Conservation (phyloP, 345 rosid species). For the Bretschneidera sinensis region DNA sequence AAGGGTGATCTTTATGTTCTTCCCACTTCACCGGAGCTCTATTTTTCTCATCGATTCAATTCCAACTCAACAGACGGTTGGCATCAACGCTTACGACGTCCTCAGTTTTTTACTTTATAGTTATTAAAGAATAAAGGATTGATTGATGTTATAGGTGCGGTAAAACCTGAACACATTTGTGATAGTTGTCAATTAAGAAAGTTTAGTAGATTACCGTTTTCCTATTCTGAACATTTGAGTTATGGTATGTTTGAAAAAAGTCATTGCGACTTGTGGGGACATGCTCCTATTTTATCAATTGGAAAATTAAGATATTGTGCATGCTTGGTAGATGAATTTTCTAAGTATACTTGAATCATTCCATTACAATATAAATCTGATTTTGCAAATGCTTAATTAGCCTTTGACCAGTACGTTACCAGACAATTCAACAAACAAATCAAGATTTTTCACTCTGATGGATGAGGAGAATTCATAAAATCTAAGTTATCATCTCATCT, state of each 20-base stretch:
- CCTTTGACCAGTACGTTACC: too few relatives aligned
- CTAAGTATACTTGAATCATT: slow-evolving; percentile 6
- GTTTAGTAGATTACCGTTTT: not conserved
- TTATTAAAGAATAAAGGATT: slow-evolving; percentile 2
- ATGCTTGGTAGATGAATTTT: slow-evolving; percentile 6
- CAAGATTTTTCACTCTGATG: too few relatives aligned
- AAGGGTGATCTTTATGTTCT: slow-evolving; percentile 4
- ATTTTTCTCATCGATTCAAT: too few relatives aligned
- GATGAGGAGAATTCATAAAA: too few relatives aligned
- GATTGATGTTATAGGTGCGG: not conserved
- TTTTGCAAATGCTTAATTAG: not conserved
- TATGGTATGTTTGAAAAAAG: not conserved
- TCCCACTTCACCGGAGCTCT: not conserved
- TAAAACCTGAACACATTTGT: too few relatives aligned
- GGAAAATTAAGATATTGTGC: too few relatives aligned
- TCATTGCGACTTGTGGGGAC: too few relatives aligned
- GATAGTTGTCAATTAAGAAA: not conserved
- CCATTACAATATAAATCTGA: not conserved
- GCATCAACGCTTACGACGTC: slow-evolving; percentile 10
- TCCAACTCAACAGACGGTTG: not conserved
- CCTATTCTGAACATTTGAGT: not conserved
- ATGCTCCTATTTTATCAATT: slow-evolving; percentile 3
- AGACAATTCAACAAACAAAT: too few relatives aligned
- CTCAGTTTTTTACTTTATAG: not conserved
- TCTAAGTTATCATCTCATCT: too few relatives aligned